Conservation (phyloP, 768 basidiomycete species). For the Coprinopsis strossmayeri region DNA sequence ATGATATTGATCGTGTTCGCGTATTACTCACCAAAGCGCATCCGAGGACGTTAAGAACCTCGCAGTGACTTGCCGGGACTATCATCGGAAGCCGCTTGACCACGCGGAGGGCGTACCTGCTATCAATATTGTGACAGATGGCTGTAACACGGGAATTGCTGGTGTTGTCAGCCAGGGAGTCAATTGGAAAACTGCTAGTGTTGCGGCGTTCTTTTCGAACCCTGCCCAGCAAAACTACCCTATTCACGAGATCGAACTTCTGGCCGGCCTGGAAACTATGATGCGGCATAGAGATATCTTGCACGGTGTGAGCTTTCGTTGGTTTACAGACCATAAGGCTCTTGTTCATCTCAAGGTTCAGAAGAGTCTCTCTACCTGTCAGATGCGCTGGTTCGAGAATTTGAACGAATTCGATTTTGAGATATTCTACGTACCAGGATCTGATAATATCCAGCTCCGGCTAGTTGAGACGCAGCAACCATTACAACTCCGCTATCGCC, state of each 20-base stretch:
- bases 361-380: slow-evolving; percentile 24
- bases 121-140: slow-evolving; percentile 25
- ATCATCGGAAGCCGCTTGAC: slow-evolving; percentile 14
- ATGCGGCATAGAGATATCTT: slow-evolving; percentile 19
- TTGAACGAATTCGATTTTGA: slow-evolving; percentile 28
- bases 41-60: slow-evolving; percentile 25
- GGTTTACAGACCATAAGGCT: slow-evolving; percentile 26
- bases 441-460: slow-evolving; percentile 33
- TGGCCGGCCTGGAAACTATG: slow-evolving; percentile 30
- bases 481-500: too few species aligned
- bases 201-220: slow-evolving; percentile 27
- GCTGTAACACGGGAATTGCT: slow-evolving; percentile 21
- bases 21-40: slow-evolving; percentile 16
- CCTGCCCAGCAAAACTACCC: slow-evolving; percentile 29
- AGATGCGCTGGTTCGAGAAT: slow-evolving; percentile 24
- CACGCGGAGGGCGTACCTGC: slow-evolving; percentile 14
- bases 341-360: slow-evolving; percentile 23
- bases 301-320: slow-evolving; percentile 20
- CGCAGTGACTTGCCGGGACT: slow-evolving; percentile 10
- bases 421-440: slow-evolving; percentile 26
- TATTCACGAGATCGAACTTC: slow-evolving; percentile 31
- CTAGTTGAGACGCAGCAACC: too few species aligned
- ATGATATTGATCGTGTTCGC: slow-evolving; percentile 20
- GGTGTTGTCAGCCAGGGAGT: slow-evolving; percentile 21
- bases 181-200: slow-evolving; percentile 23